Conservation (phyloP, 305 asterid genomes). For the Fraxinus sp. region DNA sequence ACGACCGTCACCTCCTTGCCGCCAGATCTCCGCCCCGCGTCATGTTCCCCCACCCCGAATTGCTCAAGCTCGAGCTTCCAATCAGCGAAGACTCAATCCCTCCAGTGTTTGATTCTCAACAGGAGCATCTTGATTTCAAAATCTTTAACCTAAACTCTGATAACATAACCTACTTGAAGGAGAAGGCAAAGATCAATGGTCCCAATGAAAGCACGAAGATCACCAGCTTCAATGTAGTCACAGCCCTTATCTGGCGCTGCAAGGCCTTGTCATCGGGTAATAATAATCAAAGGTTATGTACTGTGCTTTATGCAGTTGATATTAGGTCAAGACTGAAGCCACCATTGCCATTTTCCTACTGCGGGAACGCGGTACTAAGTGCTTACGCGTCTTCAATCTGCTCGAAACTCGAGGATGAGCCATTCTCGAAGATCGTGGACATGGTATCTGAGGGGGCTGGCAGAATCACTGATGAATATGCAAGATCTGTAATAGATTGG, state of each 20-base stretch:
- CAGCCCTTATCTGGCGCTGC: constrained; percentile 80
- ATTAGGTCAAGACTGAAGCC: constrained; percentile 61
- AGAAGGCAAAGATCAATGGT: constrained; percentile 35
- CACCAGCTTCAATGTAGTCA: constrained; percentile 64
- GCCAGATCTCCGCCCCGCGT: constrained; percentile 79
- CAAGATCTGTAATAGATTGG: constrained; percentile 76
- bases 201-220: constrained; percentile 26
- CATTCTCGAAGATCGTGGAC: constrained; percentile 47
- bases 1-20: constrained; percentile 70
- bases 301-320: constrained; percentile 68
- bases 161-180: constrained; percentile 44
- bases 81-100: constrained; percentile 45
- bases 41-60: constrained; percentile 79
- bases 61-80: constrained; percentile 59
- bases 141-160: constrained; percentile 50
- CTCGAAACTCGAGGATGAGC: constrained; percentile 47
- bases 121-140: constrained; percentile 53
- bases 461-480: constrained; percentile 70
- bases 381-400: constrained; percentile 64
- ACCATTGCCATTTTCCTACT: constrained; percentile 53
- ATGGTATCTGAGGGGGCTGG: constrained; percentile 55
- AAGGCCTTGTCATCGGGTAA: constrained; percentile 65
- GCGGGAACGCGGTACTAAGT: constrained; percentile 74
- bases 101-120: constrained; percentile 46
- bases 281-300: constrained; percentile 24